phyloP scores from a whole-genome alignment of 192 early-diverging fungal genomes.

The Umbelopsis sp. region DNA sequence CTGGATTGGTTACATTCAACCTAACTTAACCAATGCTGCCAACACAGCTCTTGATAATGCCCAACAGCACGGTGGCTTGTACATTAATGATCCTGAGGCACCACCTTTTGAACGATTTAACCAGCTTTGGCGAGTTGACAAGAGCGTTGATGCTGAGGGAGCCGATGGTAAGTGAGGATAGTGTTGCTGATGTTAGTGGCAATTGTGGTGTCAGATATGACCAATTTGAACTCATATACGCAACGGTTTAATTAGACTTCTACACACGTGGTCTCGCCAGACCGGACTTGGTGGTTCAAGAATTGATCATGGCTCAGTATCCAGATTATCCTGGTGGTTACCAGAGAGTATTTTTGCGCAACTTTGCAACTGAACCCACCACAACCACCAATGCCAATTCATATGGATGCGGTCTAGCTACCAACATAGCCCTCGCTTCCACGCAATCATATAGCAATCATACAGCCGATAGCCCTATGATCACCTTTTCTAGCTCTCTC shows the following conservation, averaged over 20 bases:
- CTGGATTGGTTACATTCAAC: slow-evolving; percentile 21
- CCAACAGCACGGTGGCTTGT: slow-evolving; percentile 12
- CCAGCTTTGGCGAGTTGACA: slow-evolving; percentile 32
- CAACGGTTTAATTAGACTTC: no score
- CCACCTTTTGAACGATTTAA: slow-evolving; percentile 34
- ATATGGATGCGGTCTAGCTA: slow-evolving; percentile 22
- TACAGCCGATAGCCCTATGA: slow-evolving; percentile 10
- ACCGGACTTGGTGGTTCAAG: slow-evolving; percentile 47
- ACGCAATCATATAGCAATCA: slow-evolving; percentile 13
- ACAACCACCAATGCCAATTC: background rate
- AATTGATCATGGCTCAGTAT: slow-evolving; percentile 46
- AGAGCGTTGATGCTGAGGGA: slow-evolving; percentile 6
- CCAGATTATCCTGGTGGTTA: slow-evolving; percentile 21
- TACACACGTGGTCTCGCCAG: slow-evolving; percentile 38
- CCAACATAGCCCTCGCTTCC: background rate
- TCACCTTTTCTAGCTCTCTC: background rate
- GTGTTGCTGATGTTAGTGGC: background rate
- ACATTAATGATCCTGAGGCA: slow-evolving; percentile 29
- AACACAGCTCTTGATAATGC: slow-evolving; percentile 13
- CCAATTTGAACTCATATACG: no score
- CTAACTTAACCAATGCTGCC: slow-evolving; percentile 6
- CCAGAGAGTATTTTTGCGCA: slow-evolving; percentile 35
- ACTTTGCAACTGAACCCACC: slow-evolving; percentile 18
- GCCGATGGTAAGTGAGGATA: slow-evolving; percentile 8
- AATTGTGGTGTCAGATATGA: background rate